phyloP scores from a whole-genome alignment of 257 asterid species.

The Pogostemon cablin region DNA sequence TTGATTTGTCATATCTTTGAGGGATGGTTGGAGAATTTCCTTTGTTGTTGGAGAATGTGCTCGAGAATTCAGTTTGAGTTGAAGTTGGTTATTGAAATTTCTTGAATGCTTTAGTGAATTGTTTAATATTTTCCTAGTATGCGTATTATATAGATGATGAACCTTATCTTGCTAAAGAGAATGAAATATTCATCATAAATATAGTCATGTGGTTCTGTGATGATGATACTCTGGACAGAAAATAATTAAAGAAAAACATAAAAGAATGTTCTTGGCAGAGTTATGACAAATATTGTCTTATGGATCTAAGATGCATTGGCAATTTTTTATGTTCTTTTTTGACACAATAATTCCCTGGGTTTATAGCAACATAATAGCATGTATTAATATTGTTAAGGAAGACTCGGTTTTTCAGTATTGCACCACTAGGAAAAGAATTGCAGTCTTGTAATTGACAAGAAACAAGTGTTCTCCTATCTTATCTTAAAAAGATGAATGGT shows the following conservation, averaged over 20 bases:
- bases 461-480: not conserved
- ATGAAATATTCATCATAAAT: not conserved
- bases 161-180: not conserved
- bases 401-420: not conserved
- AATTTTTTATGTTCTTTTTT: too few species aligned
- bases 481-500: not conserved
- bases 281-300: too few species aligned
- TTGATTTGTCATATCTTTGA: not conserved
- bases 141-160: not conserved
- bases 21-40: not conserved
- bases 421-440: not conserved
- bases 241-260: not conserved
- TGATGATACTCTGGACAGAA: not conserved
- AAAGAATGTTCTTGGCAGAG: too few species aligned
- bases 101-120: conserved; percentile 1
- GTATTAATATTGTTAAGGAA: not conserved
- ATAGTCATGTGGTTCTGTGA: too few species aligned
- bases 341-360: too few species aligned
- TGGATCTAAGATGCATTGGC: too few species aligned
- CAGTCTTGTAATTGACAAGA: not conserved
- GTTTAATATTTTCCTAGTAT: not conserved
- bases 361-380: too few species aligned
- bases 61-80: conserved; percentile 5
- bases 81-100: conserved; percentile 1
- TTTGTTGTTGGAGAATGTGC: conserved; percentile 5